Evolutionary conservation across 2,329 filamentous ascomycete species (phyloP).

Genomic region (Talaromyces marneffei): DNA sequence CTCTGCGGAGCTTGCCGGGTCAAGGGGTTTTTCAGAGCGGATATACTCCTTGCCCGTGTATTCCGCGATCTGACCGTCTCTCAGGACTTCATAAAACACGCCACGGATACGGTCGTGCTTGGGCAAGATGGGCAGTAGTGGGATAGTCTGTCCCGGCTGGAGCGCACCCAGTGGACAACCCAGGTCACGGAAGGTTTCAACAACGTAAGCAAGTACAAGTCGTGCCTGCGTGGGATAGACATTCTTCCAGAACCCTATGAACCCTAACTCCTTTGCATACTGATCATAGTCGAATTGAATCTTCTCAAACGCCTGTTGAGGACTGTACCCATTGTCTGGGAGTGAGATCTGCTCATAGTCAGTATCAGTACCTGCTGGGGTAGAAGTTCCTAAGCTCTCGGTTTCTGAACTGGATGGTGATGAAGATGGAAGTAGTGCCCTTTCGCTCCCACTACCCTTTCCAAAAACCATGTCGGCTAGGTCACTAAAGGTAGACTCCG

Average conservation of each 20-base stretch:
- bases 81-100: neutral
- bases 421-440: too few species aligned
- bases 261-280: neutral
- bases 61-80: neutral
- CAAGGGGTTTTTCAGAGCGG: neutral
- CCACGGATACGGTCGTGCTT: neutral
- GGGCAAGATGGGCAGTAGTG: neutral
- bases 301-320: neutral
- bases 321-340: neutral
- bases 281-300: neutral
- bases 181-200: neutral
- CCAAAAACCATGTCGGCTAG: neutral
- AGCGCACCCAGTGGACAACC: neutral
- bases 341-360: neutral
- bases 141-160: neutral
- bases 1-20: neutral
- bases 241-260: neutral
- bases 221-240: neutral
- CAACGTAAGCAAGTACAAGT: neutral
- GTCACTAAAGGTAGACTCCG: neutral
- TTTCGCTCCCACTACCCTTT: neutral
- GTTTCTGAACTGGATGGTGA: neutral
- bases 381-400: neutral
- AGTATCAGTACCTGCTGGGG: neutral
- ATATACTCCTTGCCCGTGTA: too few species aligned